Evolutionary conservation across 164 flowering plant genomes (phyloP).

Genomic region (Malania oleifera): DNA sequence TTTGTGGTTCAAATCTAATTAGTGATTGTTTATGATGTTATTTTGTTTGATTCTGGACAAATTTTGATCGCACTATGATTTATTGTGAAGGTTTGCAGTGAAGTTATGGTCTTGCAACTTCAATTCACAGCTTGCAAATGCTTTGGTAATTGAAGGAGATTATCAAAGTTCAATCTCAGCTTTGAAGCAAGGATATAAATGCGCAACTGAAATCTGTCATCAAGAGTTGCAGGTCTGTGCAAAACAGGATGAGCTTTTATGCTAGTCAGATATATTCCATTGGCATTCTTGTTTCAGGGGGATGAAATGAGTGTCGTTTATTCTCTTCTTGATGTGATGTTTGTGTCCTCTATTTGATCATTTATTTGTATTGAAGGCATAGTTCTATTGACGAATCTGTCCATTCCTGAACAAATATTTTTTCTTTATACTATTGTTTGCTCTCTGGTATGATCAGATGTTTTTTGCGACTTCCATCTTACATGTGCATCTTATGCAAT

Average conservation of each 20-base stretch:
- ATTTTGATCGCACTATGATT: neutral
- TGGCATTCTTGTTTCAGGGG: no score
- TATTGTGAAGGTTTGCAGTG: conserved; percentile 29
- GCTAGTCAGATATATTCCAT: no score
- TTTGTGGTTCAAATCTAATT: neutral
- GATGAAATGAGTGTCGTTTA: no score
- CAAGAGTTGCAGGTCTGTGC: conserved; percentile 84
- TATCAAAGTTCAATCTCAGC: conserved; percentile 47
- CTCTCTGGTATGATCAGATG: conserved; percentile 43
- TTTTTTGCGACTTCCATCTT: conserved; percentile 78
- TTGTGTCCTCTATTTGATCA: no score
- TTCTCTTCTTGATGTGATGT: no score
- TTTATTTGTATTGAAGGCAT: neutral
- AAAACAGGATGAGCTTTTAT: no score
- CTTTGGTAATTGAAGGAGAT: conserved; percentile 76
- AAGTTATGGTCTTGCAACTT: conserved; percentile 83
- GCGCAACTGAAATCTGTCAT: conserved; percentile 54
- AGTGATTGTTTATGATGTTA: neutral
- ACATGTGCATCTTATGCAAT: conserved; percentile 88
- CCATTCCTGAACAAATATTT: neutral
- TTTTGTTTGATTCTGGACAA: neutral
- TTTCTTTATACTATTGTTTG: neutral
- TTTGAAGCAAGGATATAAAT: conserved; percentile 49
- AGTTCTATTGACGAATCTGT: no score
- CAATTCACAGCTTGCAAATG: conserved; percentile 83